A percentile compares a stretch with the other conserved stretches of the same genome.
phyloP scores from a whole-genome alignment of 805 yeast genomes.

The Kregervanrija fluxuum region DNA sequence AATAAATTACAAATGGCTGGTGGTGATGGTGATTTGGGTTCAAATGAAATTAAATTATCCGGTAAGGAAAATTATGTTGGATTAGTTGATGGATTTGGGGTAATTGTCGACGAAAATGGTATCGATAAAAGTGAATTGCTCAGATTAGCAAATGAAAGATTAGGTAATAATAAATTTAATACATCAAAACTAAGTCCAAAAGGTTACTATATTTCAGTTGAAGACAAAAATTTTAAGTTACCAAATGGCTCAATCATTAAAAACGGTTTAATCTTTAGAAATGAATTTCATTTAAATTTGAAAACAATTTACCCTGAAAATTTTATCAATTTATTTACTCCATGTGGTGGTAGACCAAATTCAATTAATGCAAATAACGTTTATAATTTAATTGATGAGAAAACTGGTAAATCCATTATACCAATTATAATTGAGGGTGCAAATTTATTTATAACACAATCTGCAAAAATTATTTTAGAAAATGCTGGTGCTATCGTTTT shows the following conservation, averaged over 20 bases:
- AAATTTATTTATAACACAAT: slow-evolving; percentile 88
- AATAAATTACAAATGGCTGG: slow-evolving; percentile 96
- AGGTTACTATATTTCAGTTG: slow-evolving; percentile 81
- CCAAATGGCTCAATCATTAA: slow-evolving; percentile 73
- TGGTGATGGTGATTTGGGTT: slow-evolving; percentile 97
- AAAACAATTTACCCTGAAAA: slow-evolving; percentile 52
- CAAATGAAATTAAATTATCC: slow-evolving; percentile 87
- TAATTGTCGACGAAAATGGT: slow-evolving; percentile 86
- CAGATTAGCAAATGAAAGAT: slow-evolving; percentile 71
- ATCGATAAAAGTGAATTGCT: slow-evolving; percentile 71
- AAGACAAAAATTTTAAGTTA: slow-evolving; percentile 69
- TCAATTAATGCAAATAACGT: slow-evolving; percentile 88
- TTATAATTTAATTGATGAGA: slow-evolving; percentile 56
- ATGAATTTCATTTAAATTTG: slow-evolving; percentile 74
- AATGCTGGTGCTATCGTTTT: slow-evolving; percentile 79
- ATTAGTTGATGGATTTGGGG: slow-evolving; percentile 94
- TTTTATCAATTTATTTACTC: slow-evolving; percentile 79
- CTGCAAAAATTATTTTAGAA: slow-evolving; percentile 83
- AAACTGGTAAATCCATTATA: slow-evolving; percentile 68
- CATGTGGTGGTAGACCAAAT: slow-evolving; percentile 98
- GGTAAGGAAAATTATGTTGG: slow-evolving; percentile 79
- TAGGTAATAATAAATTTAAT: slow-evolving; percentile 68
- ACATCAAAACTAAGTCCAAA: slow-evolving; percentile 53
- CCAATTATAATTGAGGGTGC: slow-evolving; percentile 97
- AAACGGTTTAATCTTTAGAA: slow-evolving; percentile 86